Base-by-base conservation (phyloP, 768 basidiomycete species). In the Suillus bovinus region DNA sequence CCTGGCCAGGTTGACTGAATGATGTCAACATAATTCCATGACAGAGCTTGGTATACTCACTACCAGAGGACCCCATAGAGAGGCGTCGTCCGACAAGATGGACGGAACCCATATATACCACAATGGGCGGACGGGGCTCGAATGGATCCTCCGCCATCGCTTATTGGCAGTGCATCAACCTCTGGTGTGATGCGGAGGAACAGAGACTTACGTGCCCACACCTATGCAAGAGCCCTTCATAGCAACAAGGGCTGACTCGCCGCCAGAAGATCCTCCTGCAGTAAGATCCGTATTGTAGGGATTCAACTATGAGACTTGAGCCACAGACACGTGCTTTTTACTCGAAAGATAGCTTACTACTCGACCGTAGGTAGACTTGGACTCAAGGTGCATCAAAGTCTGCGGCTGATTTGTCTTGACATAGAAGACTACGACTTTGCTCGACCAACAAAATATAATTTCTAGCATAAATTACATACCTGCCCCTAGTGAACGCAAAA, bases 261-360 rank as follows among this genome's bases (percentile, higher is more conserved):
- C 84, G 8, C 84, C 84, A 2, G 80, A 80, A 11, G 82, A 83
- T n/a, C 84, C 84, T 14, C 84, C 84, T 1, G 77, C 69, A 0
- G 79, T 81, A 27, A 82, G 68, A 13, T 70, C 54, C 2, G 76
- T 71, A 63, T 84, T 83, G 70, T 73, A 69, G 1, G 84, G 84
- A 61, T 85, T 83, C 34, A 74, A 67, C 50, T 82, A 72, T 46
- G 27, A 27, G 38, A 39, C 10, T 27, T 13, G 9, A 13, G 55
- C 39, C 17, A 36, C 7, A 14, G 22, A 55, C 27, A 39, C 11
- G 10, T 10, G 24, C 38, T 29, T 39, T 56, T 13, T 5, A 20
- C 11, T 17, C n/a, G 20, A 39, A 27, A 39, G 27, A 39, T 38
- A 5, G 59, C 69, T 8, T 27, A 72, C 71, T 2, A 70, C 72